Conservation (phyloP, 2,329 filamentous ascomycete genomes). For the Bipolaris oryzae region DNA sequence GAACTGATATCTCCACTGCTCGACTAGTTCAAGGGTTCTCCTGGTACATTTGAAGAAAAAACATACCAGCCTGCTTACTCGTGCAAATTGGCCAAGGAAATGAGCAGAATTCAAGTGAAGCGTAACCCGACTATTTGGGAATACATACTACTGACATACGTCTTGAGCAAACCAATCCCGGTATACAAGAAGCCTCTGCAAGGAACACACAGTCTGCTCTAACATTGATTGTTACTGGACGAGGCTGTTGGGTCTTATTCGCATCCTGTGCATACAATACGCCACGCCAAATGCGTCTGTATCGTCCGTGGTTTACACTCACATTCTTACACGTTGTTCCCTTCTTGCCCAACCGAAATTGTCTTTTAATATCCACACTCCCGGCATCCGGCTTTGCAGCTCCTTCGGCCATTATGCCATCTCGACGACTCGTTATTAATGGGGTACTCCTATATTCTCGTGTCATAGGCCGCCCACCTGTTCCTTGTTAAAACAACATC, state of each 20-base stretch:
- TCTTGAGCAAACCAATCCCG: slow-evolving; percentile 8
- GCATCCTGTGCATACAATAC: neutral
- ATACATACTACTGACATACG: neutral
- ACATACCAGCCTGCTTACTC: slow-evolving; percentile 10
- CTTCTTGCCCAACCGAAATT: slow-evolving; percentile 10
- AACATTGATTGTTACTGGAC: slow-evolving; percentile 5
- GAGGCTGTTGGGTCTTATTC: neutral
- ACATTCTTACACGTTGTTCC: neutral
- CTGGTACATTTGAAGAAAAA: slow-evolving; percentile 1
- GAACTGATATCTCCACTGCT: slow-evolving; percentile 4
- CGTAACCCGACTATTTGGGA: slow-evolving; percentile 8
- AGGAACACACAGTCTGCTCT: slow-evolving; percentile 17
- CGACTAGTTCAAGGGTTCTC: slow-evolving; percentile 1
- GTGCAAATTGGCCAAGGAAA: slow-evolving; percentile 17
- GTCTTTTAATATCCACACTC: slow-evolving; percentile 8
- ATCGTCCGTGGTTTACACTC: neutral
- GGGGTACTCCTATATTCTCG: neutral
- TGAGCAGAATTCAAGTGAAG: slow-evolving; percentile 14
- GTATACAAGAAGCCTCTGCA: neutral
- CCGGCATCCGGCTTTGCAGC: slow-evolving; percentile 6
- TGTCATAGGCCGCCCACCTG: slow-evolving; percentile 2
- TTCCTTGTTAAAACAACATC: neutral
- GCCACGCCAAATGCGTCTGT: neutral
- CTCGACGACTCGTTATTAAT: slow-evolving; percentile 4
- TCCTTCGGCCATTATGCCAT: slow-evolving; percentile 5